A percentile compares a stretch with the other conserved stretches of the same genome.
Evolutionary conservation across 306 rosid species (phyloP).

Genomic region (Ammopiptanthus mongolicus): DNA sequence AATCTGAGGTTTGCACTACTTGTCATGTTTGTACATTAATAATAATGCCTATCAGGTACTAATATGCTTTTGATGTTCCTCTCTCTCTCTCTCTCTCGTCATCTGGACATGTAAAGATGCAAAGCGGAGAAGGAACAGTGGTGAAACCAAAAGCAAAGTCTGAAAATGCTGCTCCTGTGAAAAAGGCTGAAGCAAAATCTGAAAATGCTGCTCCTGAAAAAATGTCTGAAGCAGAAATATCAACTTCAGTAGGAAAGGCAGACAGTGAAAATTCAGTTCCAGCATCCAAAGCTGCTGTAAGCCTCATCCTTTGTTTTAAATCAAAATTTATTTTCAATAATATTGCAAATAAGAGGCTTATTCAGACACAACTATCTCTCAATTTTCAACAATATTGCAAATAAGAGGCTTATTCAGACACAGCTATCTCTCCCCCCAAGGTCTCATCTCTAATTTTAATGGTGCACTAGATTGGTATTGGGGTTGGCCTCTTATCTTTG

Average conservation of each 20-base stretch:
- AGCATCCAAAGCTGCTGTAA: constrained; percentile 53
- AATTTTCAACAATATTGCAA: neutral
- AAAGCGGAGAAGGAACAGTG: constrained; percentile 29
- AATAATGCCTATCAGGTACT: neutral
- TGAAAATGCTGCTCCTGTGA: constrained; percentile 36
- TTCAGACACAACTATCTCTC: no score
- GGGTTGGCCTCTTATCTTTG: neutral
- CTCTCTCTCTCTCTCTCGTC: neutral
- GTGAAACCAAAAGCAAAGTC: constrained; percentile 49
- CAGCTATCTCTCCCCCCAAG: neutral
- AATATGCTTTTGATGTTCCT: constrained; percentile 4
- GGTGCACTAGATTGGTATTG: neutral
- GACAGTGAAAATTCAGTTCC: constrained; percentile 45
- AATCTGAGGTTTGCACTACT: constrained; percentile 57
- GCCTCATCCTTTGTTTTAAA: constrained; percentile 3
- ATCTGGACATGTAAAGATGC: constrained; percentile 27
- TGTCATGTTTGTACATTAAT: constrained; percentile 7
- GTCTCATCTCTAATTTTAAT: neutral
- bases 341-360: neutral
- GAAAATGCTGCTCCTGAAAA: constrained; percentile 33
- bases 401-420: neutral
- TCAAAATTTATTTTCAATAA: neutral
- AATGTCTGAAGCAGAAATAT: constrained; percentile 39
- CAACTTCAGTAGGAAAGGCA: constrained; percentile 35
- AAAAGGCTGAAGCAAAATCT: constrained; percentile 24